phyloP scores from a whole-genome alignment of 208 protist genomes.

The Acanthamoeba sp. region DNA sequence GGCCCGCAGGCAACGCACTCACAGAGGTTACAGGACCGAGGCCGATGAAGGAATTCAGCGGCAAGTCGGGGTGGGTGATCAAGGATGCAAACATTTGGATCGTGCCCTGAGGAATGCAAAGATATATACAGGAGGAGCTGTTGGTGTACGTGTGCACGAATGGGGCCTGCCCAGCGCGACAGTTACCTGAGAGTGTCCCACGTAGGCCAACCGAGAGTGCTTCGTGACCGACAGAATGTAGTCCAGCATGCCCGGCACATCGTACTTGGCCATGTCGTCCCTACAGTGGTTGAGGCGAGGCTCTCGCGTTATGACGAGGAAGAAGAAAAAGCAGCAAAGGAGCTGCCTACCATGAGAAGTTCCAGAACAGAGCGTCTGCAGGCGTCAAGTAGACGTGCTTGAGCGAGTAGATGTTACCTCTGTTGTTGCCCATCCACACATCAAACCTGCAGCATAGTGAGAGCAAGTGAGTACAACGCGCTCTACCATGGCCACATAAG shows the following conservation, averaged over 20 bases:
- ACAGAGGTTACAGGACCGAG: conserved; percentile 4
- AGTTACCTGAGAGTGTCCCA: conserved; percentile 82
- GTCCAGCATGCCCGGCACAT: conserved; percentile 77
- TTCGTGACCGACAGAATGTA: conserved; percentile 46
- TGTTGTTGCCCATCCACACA: conserved; percentile 85
- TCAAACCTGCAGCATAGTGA: conserved; percentile 72
- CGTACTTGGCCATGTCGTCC: conserved; percentile 81
- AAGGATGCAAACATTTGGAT: conserved; percentile 39
- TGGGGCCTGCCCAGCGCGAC: neutral
- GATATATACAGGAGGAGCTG: neutral
- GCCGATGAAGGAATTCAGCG: conserved; percentile 24
- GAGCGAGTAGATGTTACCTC: conserved; percentile 83
- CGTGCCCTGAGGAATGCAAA: neutral
- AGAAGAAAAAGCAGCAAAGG: neutral
- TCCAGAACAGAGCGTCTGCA: conserved; percentile 75
- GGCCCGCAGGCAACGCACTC: neutral
- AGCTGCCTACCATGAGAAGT: conserved; percentile 71
- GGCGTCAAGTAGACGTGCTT: conserved; percentile 70
- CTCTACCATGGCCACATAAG: neutral
- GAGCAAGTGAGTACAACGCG: too few species aligned
- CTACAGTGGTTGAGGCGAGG: too few species aligned
- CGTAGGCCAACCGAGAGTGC: conserved; percentile 61
- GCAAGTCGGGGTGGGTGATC: neutral
- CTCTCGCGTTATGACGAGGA: neutral
- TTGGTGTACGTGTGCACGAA: neutral